Evolutionary conservation across 148 eudicot genomes (phyloP).

Genomic region (Simmondsia chinensis): DNA sequence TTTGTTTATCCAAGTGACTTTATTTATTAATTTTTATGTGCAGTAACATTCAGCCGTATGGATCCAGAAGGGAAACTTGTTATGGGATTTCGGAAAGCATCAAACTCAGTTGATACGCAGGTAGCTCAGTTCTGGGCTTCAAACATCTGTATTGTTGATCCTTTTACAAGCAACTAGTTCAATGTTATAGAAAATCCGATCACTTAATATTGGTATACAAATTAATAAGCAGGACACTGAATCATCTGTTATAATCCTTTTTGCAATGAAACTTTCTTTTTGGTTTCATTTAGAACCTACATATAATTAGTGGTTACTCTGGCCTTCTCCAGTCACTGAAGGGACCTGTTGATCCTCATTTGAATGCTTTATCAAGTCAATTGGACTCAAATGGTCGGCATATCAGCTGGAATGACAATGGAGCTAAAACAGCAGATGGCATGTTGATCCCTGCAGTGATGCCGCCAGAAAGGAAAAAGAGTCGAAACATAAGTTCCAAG

Average conservation of each 20-base stretch:
- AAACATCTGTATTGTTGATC: slow-evolving; percentile 3
- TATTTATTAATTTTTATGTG: no score
- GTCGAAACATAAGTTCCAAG: slow-evolving; percentile 65
- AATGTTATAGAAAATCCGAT: not conserved
- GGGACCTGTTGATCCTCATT: slow-evolving; percentile 43
- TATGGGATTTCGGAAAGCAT: slow-evolving; percentile 89
- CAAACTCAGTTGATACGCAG: slow-evolving; percentile 37
- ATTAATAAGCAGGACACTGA: slow-evolving; percentile 27
- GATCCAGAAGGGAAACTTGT: slow-evolving; percentile 92
- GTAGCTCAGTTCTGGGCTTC: slow-evolving; percentile 25
- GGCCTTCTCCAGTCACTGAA: slow-evolving; percentile 51
- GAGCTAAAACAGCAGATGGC: slow-evolving; percentile 30
- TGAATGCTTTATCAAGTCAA: slow-evolving; percentile 41
- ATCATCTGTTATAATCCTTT: slow-evolving; percentile 23
- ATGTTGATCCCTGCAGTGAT: slow-evolving; percentile 19
- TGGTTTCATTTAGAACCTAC: slow-evolving; percentile 27
- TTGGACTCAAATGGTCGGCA: slow-evolving; percentile 30
- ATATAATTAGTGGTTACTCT: slow-evolving; percentile 35
- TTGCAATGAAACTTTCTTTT: slow-evolving; percentile 32
- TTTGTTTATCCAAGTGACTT: no score
- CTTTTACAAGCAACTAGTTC: not conserved
- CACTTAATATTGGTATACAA: slow-evolving; percentile 5
- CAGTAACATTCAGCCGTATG: slow-evolving; percentile 92
- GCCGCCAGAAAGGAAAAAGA: slow-evolving; percentile 53
- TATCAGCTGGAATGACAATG: slow-evolving; percentile 27